These are phyloP conservation scores for Pholiota microspora DNA, from an alignment of 768 basidiomycete genomes.

Conservation along the genomic window DNA sequence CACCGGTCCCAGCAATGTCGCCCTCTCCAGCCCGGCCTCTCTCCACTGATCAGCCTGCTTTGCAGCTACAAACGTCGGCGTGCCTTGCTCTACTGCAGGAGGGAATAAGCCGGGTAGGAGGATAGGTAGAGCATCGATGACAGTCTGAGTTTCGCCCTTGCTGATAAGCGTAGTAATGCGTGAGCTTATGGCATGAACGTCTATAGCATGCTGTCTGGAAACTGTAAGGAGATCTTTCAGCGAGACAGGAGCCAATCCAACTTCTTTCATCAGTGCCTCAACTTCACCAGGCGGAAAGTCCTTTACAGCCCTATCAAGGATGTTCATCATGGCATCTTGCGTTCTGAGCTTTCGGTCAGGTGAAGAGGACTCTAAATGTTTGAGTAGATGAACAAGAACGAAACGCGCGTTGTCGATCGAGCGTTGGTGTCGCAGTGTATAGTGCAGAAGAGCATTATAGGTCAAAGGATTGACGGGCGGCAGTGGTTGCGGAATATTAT, in stretches of 20 bases:
- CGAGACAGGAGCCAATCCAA: constrained; percentile 4
- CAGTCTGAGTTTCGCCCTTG: constrained; percentile 42
- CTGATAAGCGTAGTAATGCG: constrained; percentile 52
- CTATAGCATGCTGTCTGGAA: constrained; percentile 20
- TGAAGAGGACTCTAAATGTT: constrained; percentile 40
- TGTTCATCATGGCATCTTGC: neutral
- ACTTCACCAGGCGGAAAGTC: neutral
- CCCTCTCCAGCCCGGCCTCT: constrained; percentile 35
- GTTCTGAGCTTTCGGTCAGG: neutral
- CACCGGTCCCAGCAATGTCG: constrained; percentile 53
- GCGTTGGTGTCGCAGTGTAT: constrained; percentile 59
- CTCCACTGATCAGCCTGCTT: constrained; percentile 7
- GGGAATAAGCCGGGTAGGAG: constrained; percentile 54
- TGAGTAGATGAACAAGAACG: constrained; percentile 56
- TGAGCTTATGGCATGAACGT: constrained; percentile 48
- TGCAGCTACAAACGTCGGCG: constrained; percentile 15
- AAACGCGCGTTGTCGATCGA: constrained; percentile 45
- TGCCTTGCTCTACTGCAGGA: neutral
- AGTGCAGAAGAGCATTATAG: constrained; percentile 66
- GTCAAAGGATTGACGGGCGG: constrained; percentile 8
- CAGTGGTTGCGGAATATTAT: neutral
- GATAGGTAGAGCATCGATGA: constrained; percentile 46
- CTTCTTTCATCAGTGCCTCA: neutral
- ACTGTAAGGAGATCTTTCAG: constrained; percentile 4
- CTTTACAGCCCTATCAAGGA: neutral